Conservation (phyloP, 352 stramenopile genomes). For the Thraustochytrium striatum region DNA sequence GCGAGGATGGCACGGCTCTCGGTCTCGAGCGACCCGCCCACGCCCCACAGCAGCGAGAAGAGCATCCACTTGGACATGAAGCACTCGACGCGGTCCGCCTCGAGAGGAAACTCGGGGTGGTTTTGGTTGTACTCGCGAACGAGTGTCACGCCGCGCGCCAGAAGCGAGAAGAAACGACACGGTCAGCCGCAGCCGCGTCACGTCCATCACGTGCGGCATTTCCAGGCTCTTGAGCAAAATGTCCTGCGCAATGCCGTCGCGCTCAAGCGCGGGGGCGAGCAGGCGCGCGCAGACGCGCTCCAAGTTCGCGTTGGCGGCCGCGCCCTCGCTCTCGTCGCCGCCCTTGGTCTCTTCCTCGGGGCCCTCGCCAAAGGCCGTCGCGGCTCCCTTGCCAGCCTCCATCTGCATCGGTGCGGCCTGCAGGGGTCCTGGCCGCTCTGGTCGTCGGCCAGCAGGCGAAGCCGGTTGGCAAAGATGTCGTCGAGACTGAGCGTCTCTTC, state of each 20-base stretch:
- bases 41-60: slow-evolving; percentile 97
- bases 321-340: not conserved
- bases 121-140: slow-evolving; percentile 98
- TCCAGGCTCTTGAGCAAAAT: slow-evolving; percentile 84
- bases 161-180: slow-evolving; percentile 92
- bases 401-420: not conserved
- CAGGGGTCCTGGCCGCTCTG: slow-evolving; percentile 11
- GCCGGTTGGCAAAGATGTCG: slow-evolving; percentile 75
- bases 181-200: slow-evolving; percentile 84
- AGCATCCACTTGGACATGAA: slow-evolving; percentile 95
- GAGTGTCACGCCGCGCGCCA: slow-evolving; percentile 84
- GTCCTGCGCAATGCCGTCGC: slow-evolving; percentile 73
- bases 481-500: slow-evolving; percentile 85
- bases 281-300: slow-evolving; percentile 47
- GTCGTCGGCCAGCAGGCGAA: slow-evolving; percentile 47
- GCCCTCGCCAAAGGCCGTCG: not conserved
- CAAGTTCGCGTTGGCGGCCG: not conserved
- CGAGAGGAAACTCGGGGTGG: slow-evolving; percentile 96
- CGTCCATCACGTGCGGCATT: slow-evolving; percentile 91
- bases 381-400: not conserved
- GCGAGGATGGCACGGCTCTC: slow-evolving; percentile 83
- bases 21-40: slow-evolving; percentile 91
- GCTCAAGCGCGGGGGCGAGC: slow-evolving; percentile 57
- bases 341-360: not conserved
- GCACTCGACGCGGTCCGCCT: slow-evolving; percentile 85